Base-by-base conservation (phyloP, 768 basidiomycete genomes). In the Macrocybe gigantea region DNA sequence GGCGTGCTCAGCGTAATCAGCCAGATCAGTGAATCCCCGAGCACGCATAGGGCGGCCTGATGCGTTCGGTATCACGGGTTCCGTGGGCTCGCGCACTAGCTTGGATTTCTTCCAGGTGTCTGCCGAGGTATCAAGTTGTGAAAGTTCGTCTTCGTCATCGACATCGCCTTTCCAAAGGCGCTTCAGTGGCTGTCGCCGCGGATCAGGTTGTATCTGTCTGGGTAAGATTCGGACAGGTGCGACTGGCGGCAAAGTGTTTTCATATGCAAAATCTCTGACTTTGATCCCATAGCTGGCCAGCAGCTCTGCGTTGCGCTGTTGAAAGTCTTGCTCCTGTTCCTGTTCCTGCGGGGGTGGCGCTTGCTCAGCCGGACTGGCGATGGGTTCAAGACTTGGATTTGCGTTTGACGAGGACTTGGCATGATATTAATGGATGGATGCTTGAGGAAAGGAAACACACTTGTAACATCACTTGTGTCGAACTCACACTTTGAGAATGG, bases 261-360 rank as follows among this genome's bases (percentile, higher is more conserved):
- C 82, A 65, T 80, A 83, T 11, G 78, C 83, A 70, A 82, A 87
- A 65, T 88, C 78, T 69, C 66, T 75, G 61, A 68, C 71, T 68
- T 71, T 74, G 48, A 74, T 67, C 3, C 76, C 71, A 8, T 64
- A 49, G 12, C 51, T 58, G 50, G 62, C 60, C 33, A 70, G 56
- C 12, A 48, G 41, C 22, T 56, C 52, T 33, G 53, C 52, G 38
- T 22, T 60, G 54, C 15, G n/a, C 40, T 48, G 51, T 52, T 5
- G 38, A 45, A 33, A 57, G 54, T 22, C 22, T 22, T 22, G 22
- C 22, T 22, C 22, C 22, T 22, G 22, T 22, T 22, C 22, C 22
- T 22, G 22, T 4, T 22, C 22, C 4, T 22, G 22, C 22, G 22
- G 22, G 22, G 22, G 22, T 22, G 22, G 22, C 22, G 22, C 22